Conservation (phyloP, 768 basidiomycete species). For the Kwoniella sp. region DNA sequence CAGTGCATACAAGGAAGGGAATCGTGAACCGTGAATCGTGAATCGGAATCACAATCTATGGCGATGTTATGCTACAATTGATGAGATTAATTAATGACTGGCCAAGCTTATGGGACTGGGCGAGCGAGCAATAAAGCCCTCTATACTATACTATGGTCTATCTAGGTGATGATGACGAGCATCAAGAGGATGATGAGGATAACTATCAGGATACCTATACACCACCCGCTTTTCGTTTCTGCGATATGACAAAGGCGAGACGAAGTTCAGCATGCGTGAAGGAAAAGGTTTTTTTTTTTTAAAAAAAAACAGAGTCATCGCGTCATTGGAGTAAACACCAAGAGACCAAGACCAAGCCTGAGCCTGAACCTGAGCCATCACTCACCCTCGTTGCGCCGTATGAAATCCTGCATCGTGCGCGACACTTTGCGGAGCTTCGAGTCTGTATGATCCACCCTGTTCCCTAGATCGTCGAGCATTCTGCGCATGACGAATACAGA, state of each 20-base stretch:
- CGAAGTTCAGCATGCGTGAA: too few species aligned
- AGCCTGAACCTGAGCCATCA: neutral
- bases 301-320: too few species aligned
- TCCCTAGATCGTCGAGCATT: slow-evolving; percentile 76
- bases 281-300: too few species aligned
- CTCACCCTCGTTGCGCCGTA: slow-evolving; percentile 79
- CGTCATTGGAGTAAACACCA: too few species aligned
- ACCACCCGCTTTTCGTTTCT: slow-evolving; percentile 90
- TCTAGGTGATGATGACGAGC: slow-evolving; percentile 72
- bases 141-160: neutral
- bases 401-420: slow-evolving; percentile 73
- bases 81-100: neutral
- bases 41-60: too few species aligned
- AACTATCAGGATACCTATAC: slow-evolving; percentile 79
- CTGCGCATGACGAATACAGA: slow-evolving; percentile 58
- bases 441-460: slow-evolving; percentile 71
- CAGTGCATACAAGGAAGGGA: neutral
- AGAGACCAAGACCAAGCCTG: too few species aligned
- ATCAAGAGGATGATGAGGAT: slow-evolving; percentile 75
- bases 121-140: too few species aligned
- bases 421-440: slow-evolving; percentile 68
- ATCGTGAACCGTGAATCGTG: neutral
- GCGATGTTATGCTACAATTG: neutral
- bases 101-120: too few species aligned
- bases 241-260: neutral